Conservation (phyloP, 768 basidiomycete species). For the Hypsizygus marmoreus region DNA sequence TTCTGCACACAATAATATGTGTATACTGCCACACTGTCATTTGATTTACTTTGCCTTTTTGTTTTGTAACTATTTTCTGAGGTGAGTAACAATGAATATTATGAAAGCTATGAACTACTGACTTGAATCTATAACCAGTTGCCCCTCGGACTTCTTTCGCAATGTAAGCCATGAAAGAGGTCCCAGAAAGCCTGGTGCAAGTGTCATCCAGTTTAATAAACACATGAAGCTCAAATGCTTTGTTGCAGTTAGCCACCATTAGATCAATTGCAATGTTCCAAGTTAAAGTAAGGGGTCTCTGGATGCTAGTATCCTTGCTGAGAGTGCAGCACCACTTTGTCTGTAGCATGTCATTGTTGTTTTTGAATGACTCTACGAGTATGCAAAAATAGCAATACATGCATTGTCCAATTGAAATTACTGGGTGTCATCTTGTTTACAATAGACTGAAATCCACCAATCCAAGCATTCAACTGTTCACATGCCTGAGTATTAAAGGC, state of each 20-base stretch:
- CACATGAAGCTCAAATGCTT: slow-evolving; percentile 4
- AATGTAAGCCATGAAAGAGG: neutral
- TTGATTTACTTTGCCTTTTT: neutral
- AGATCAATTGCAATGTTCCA: neutral
- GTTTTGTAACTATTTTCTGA: slow-evolving; percentile 4
- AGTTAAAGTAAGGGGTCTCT: neutral
- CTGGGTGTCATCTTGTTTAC: slow-evolving; percentile 5
- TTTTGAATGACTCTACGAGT: neutral
- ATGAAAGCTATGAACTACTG: neutral
- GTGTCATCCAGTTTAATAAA: neutral
- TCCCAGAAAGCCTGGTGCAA: neutral
- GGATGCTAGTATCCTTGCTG: neutral
- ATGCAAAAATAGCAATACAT: slow-evolving; percentile 7
- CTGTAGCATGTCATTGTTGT: neutral
- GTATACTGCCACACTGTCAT: neutral
- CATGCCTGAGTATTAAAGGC: slow-evolving; percentile 18
- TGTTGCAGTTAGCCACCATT: neutral
- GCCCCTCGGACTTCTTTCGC: slow-evolving; percentile 2
- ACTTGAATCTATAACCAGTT: slow-evolving; percentile 7
- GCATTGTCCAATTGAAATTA: slow-evolving; percentile 8
- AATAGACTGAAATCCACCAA: slow-evolving; percentile 8
- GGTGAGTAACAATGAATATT: too few species aligned
- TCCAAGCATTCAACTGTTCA: slow-evolving; percentile 10
- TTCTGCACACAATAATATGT: slow-evolving; percentile 3
- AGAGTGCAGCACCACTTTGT: neutral